Percentiles rank a stretch among this genome's conserved stretches.
These are phyloP conservation scores for Asterionellopsis glacialis DNA, from an alignment of 108 stramenopile genomes.

Conservation along the genomic window DNA sequence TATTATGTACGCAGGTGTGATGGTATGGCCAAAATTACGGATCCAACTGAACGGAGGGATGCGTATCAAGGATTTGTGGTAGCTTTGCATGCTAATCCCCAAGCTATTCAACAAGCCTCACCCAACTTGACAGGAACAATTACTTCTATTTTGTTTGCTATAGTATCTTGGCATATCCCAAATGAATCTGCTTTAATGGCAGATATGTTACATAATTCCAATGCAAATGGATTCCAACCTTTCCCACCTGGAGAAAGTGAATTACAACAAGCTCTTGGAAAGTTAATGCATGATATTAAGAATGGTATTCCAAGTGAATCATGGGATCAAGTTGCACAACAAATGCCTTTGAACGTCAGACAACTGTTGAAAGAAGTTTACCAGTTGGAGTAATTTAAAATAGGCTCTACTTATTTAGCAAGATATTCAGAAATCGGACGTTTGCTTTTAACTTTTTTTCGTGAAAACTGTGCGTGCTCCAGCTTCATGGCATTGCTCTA, in stretches of 20 bases:
- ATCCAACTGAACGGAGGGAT: conserved; percentile 64
- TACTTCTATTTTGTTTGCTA: conserved; percentile 61
- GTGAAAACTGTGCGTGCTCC: no score
- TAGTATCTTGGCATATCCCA: conserved; percentile 72
- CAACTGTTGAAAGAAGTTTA: conserved; percentile 58
- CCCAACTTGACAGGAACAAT: conserved; percentile 36
- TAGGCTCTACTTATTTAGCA: no score
- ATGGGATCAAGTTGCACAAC: conserved; percentile 51
- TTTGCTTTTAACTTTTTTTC: no score
- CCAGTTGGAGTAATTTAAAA: not conserved
- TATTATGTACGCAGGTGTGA: no score
- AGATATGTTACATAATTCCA: conserved; percentile 21
- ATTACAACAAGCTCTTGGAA: conserved; percentile 37
- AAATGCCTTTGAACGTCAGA: conserved; percentile 67
- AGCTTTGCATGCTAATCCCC: conserved; percentile 70
- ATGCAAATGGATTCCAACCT: conserved; percentile 26
- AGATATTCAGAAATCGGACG: no score
- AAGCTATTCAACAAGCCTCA: conserved; percentile 48
- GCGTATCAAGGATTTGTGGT: conserved; percentile 70
- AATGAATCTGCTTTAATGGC: conserved; percentile 26
- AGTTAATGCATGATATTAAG: conserved; percentile 61
- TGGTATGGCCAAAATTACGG: conserved; percentile 64
- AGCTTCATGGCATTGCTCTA: no score
- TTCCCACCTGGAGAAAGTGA: conserved; percentile 60
- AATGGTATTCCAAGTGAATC: conserved; percentile 44